These are phyloP conservation scores for Lantana camara DNA, from an alignment of 257 asterid species.

Conservation along the genomic window DNA sequence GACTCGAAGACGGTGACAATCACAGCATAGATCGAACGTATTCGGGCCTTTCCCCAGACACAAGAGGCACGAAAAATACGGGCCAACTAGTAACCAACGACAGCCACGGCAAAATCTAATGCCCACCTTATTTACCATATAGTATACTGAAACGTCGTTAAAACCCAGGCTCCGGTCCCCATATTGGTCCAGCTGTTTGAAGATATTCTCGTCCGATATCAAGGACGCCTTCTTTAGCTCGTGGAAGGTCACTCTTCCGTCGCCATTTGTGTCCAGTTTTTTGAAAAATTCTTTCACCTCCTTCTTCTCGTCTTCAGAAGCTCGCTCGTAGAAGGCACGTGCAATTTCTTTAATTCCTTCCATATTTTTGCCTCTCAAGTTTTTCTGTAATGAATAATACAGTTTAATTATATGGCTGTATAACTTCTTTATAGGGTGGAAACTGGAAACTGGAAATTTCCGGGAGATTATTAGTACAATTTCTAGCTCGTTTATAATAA, in stretches of 20 bases:
- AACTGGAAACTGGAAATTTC: too few species aligned
- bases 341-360: too few species aligned
- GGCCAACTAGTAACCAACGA: background rate
- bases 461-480: too few species aligned
- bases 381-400: too few species aligned
- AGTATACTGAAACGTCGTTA: background rate
- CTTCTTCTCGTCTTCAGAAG: too few species aligned
- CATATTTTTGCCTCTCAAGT: too few species aligned
- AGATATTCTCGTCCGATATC: background rate
- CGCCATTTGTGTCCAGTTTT: background rate
- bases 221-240: background rate
- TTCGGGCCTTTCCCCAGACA: background rate
- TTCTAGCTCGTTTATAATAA: too few species aligned
- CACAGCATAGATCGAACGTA: background rate
- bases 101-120: background rate
- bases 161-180: slow-evolving; percentile 11
- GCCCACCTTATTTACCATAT: background rate
- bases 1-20: background rate
- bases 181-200: slow-evolving; percentile 1
- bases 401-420: too few species aligned
- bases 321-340: too few species aligned
- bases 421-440: too few species aligned
- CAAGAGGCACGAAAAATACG: too few species aligned
- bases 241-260: background rate
- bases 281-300: too few species aligned